Base-by-base conservation (phyloP, 441 rosid genomes). In the California macrophylla region DNA sequence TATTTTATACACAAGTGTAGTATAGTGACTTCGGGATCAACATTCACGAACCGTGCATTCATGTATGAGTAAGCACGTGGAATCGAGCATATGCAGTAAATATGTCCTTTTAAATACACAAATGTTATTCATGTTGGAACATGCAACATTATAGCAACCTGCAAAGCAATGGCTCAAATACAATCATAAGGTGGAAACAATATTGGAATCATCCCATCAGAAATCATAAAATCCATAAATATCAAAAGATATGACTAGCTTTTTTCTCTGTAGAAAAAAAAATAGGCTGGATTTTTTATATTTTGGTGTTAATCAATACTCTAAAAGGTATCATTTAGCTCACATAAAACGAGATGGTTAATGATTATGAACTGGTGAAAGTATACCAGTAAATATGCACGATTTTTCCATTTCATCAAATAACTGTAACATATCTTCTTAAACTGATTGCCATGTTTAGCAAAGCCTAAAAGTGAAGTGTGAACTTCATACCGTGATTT, bases 401-500 rank as follows among this genome's bases (percentile, higher is more conserved):
- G 1, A 8, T 1, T 18, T 54, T 20, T 54, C 4, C 8, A 18
- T 21, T 54, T 20, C 26, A 54, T 54, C 61, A n/a, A 1, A 50
- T 50, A 54, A 2, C 24, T 54, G 9, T 21, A 20, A 20, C 24
- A 54, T 9, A 0, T 54, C 61, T 52, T 5, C 23, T 16, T 50
- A 52, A 18, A 52, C 24, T 52, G 13, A 20, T 16, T 52, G 60
- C 15, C 21, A 20, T 12, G 50, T 0, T 13, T 12, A 15, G 7
- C 58, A 50, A 50, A 2, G 16, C 21, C 7, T 5, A 21, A 8
- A 9, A 20, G 15, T 54, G 18, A 78, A 13, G 71, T 7, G 34
- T 45, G 62, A 32, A 6, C 5, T 67, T 42, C 47, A 32, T 75
- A 75, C 78, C 78, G 78, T 70, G 23, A 75, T 75, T 75, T 20